Conservation (phyloP, 2,329 filamentous ascomycete genomes). For the Scortechinia acanthostroma region DNA sequence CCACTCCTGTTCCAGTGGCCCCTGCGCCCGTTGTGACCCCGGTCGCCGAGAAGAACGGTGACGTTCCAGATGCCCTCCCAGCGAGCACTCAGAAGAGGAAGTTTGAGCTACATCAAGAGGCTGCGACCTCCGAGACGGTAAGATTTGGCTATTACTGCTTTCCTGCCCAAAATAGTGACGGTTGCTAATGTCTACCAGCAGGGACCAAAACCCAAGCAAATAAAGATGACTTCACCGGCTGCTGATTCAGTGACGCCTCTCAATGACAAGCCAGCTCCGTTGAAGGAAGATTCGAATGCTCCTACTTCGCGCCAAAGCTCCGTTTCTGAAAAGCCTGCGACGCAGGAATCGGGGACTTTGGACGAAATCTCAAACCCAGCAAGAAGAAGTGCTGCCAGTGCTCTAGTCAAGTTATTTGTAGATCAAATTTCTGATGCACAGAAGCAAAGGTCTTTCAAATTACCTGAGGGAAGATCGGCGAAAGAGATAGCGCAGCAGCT, state of each 20-base stretch:
- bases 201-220: background rate
- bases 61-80: background rate
- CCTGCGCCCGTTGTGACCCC: background rate
- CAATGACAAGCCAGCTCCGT: background rate
- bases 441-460: background rate
- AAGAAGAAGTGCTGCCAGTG: background rate
- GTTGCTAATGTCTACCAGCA: background rate
- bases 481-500: background rate
- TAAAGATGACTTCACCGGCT: background rate
- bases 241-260: background rate
- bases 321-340: background rate
- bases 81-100: background rate
- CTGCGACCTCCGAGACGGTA: background rate
- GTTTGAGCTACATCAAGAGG: background rate
- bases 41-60: too few relatives aligned
- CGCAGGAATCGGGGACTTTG: background rate
- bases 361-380: background rate
- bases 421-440: background rate
- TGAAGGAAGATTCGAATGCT: background rate
- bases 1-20: conserved; percentile 46
- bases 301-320: background rate
- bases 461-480: background rate
- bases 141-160: background rate
- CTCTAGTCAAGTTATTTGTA: conserved; percentile 1
- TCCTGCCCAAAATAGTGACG: background rate